Conservation (phyloP, 345 rosid species). For the Gossypium raimondii region DNA sequence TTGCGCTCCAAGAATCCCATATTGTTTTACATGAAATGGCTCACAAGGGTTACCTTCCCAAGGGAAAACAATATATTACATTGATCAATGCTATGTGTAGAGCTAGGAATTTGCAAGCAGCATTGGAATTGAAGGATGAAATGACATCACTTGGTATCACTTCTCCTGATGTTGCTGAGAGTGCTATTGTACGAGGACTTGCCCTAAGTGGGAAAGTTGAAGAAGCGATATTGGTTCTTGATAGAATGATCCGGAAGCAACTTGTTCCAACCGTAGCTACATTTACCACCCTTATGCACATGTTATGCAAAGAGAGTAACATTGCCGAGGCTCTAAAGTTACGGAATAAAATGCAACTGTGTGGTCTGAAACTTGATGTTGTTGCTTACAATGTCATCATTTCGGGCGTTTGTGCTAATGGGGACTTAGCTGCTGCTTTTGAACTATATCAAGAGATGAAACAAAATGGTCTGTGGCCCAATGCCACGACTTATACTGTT, state of each 20-base stretch:
- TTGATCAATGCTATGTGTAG: conserved; percentile 67
- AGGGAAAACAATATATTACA: conserved; percentile 40
- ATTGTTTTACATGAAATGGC: conserved; percentile 55
- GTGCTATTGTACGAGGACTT: conserved; percentile 83
- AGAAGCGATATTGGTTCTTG: conserved; percentile 57
- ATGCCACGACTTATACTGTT: conserved; percentile 54
- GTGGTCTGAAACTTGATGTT: conserved; percentile 61
- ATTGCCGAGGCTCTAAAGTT: conserved; percentile 51
- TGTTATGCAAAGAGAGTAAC: conserved; percentile 47
- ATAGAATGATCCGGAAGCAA: conserved; percentile 47
- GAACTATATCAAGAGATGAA: conserved; percentile 78
- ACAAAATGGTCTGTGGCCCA: conserved; percentile 53
- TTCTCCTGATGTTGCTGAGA: conserved; percentile 63
- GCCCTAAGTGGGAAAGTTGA: conserved; percentile 78
- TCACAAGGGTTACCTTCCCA: conserved; percentile 48
- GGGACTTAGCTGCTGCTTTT: conserved; percentile 49
- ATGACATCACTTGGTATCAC: conserved; percentile 43
- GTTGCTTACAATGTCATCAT: conserved; percentile 74
- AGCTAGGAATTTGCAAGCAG: conserved; percentile 51
- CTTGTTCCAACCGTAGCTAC: conserved; percentile 71
- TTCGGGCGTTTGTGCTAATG: conserved; percentile 53
- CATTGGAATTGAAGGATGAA: conserved; percentile 64
- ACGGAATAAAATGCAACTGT: conserved; percentile 42
- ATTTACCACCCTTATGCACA: conserved; percentile 73
- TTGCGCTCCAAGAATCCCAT: conserved; percentile 48